Evolutionary conservation across 169 alveolate genomes (phyloP), one percentile per base, ranked within the genome.

Genomic region (Plasmodium reichenowi): DNA sequence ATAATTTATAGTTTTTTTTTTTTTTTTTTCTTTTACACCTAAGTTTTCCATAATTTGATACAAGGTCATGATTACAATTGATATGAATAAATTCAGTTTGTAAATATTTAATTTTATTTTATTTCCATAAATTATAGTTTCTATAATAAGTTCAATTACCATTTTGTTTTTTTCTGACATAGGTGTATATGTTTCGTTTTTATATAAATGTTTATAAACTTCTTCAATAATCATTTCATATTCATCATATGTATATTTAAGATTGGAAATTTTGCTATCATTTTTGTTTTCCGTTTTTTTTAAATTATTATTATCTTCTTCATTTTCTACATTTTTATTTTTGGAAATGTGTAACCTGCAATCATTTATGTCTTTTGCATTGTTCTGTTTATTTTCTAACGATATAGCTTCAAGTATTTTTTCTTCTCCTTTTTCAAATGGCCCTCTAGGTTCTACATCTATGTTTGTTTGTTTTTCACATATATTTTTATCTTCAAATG

Each of bases 51-150:
- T 32, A n/a, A 80, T 66, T 15, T 50, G 50, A 68, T 26, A 59
- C 50, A 80, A 8, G 0, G 72, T 68, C 89, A 80, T 80, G n/a
- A 80, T 70, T 38, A 80, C 29, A 22, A 80, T 80, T n/a, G 89
- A 80, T 9, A 80, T 26, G 20, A 80, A 80, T n/a, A 80, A 48
- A 80, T 80, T 80, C 2, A 80, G n/a, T 58, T 80, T 80, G 50
- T 80, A 67, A 29, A 80, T 67, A 24, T 80, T 62, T 67, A 80
- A 24, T 38, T 71, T 71, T 47, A 80, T 67, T 67, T 58, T 80
- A 56, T 66, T 52, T 17, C 83, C 78, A 22, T 64, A 80, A 4
- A 80, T 56, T 20, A 80, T 80, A 48, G 89, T 71, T 48, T 80
- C 72, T n/a, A 80, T 80, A 13, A 80, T 59, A 7, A 80, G 24